A percentile compares a stretch with the other conserved stretches of the same genome.
Evolutionary conservation across 805 yeast species (phyloP).

Genomic region (Kodamaea laetipori): DNA sequence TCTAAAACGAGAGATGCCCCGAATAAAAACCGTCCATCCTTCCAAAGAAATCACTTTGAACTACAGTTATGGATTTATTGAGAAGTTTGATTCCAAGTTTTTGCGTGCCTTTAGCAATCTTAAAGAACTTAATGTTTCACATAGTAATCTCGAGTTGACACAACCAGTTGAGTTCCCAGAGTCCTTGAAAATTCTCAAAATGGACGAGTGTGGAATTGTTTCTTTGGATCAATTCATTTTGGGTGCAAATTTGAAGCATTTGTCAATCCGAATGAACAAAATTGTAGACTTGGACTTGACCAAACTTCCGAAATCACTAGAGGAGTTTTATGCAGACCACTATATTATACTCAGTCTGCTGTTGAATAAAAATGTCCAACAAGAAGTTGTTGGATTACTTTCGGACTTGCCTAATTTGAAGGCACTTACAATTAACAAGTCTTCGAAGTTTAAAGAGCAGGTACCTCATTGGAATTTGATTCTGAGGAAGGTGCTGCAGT

Average conservation of each 20-base stretch:
- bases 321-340: neutral
- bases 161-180: neutral
- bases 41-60: neutral
- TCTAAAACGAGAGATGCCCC: neutral
- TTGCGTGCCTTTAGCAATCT: neutral
- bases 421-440: neutral
- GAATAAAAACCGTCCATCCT: neutral
- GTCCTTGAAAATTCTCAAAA: neutral
- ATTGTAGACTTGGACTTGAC: neutral
- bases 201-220: constrained; percentile 1
- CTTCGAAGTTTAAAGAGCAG: neutral
- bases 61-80: neutral
- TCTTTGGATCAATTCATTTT: neutral
- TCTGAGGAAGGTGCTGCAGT: neutral
- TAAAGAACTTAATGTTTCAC: neutral
- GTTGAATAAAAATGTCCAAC: too few relatives aligned
- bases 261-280: neutral
- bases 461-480: neutral
- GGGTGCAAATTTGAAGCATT: neutral
- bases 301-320: neutral
- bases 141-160: neutral
- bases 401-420: neutral
- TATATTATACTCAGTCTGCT: too few relatives aligned
- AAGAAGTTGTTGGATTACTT: neutral
- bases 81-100: neutral